These are phyloP conservation scores for Drosera capensis DNA, from an alignment of 148 eudicot genomes.

Conservation along the genomic window DNA sequence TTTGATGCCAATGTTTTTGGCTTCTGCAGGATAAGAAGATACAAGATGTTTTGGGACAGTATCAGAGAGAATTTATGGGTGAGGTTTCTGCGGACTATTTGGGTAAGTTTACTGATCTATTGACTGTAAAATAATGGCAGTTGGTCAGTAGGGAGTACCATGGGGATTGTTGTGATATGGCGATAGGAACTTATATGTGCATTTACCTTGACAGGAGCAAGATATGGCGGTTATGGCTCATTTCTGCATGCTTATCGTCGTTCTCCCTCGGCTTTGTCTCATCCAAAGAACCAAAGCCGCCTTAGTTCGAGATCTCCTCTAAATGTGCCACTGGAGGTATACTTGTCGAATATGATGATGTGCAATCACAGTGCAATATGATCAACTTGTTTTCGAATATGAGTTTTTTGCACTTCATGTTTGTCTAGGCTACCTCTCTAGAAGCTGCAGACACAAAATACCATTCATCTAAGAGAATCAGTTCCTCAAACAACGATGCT, in stretches of 20 bases:
- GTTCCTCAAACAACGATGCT: conserved; percentile 1
- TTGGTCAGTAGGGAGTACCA: too few species aligned
- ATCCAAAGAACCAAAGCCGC: conserved; percentile 11
- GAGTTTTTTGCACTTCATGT: neutral
- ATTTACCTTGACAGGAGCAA: conserved; percentile 20
- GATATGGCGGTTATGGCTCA: conserved; percentile 35
- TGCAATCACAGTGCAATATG: neutral
- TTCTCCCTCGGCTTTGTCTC: conserved; percentile 12
- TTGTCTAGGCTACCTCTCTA: neutral
- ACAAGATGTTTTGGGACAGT: conserved; percentile 29
- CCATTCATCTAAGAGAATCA: neutral
- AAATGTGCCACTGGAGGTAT: conserved; percentile 17
- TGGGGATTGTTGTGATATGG: neutral
- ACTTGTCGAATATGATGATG: neutral
- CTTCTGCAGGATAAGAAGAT: conserved; percentile 28
- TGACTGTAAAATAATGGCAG: too few species aligned
- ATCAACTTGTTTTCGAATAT: neutral
- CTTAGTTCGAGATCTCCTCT: conserved; percentile 13
- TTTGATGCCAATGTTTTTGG: neutral
- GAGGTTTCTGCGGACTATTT: conserved; percentile 21
- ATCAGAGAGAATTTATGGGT: conserved; percentile 33
- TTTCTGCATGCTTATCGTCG: conserved; percentile 21
- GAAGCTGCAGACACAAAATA: neutral
- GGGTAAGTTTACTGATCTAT: conserved; percentile 35
- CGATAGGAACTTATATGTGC: too few species aligned